Base-by-base conservation (phyloP, 2,329 filamentous ascomycete genomes). In the Boeremia lycopersici region DNA sequence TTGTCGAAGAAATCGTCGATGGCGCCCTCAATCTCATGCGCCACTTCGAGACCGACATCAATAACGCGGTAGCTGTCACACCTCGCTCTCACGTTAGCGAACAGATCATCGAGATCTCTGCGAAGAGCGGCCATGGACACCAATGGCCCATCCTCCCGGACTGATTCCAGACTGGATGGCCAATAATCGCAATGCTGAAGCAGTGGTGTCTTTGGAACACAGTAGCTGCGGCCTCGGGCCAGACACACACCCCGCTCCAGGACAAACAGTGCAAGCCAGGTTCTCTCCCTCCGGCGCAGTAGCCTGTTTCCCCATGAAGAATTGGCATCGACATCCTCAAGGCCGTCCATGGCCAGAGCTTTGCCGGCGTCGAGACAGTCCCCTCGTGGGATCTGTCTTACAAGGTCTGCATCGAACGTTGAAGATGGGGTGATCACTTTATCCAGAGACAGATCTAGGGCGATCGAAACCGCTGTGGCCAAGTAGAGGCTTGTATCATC, bases 401-500 rank as follows among this genome's bases (percentile, higher is more conserved):
- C 45, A 57, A 81, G 57, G 51, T 79, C 62, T 61, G 77, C 62
- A 60, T 82, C 68, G 71, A 83, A 68, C 65, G 77, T 76, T 44
- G 79, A 70, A 60, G 82, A 80, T 0, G 86, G 82, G 0, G 86
- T 77, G 3, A 90, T 80, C 4, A 89, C 83, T 66, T 90, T 91
- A 73, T 90, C 87, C 12, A 91, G 71, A 1, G 84, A 88, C 8
- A 91, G 64, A 63, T 91, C 88, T 30, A 90, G 77, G 0, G 88
- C 87, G 56, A 90, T 85, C 0, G 86, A 87, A 9, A 88, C 77
- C 1, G 88, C 88, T 76, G 88, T 86, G 1, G 87, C 84, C 48
- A 91, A 84, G 61, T 89, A 90, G 36, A 84, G 82, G 53, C 87
- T 89, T 0, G 88, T 89, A 63, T 90, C 88, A 56, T 91, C 88